phyloP scores from a whole-genome alignment of 305 asterid genomes.

The Rubia balearica region DNA sequence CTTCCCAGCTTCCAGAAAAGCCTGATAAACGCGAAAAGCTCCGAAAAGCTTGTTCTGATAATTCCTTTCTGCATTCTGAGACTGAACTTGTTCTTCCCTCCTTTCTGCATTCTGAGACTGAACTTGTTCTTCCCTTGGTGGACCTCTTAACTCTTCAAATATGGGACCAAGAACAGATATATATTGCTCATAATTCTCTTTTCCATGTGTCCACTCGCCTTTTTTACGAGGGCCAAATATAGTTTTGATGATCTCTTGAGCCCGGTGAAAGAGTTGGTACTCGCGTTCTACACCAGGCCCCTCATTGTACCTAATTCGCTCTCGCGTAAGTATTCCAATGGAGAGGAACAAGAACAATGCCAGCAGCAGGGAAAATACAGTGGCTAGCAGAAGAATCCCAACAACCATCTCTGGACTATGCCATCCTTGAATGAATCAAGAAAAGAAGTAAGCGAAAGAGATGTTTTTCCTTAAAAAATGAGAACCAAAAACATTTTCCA shows the following conservation, averaged over 20 bases:
- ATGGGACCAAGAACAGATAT: background rate
- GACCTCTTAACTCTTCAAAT: slow-evolving; percentile 3
- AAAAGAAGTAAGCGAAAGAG: slow-evolving; percentile 4
- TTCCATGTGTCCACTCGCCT: slow-evolving; percentile 93
- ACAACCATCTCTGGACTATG: slow-evolving; percentile 49
- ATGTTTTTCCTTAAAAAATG: background rate
- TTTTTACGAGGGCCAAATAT: slow-evolving; percentile 88
- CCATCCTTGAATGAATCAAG: slow-evolving; percentile 28
- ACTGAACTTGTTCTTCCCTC: slow-evolving; percentile 19
- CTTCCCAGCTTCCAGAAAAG: slow-evolving; percentile 48
- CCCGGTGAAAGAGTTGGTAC: slow-evolving; percentile 51
- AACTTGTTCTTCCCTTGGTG: slow-evolving; percentile 11
- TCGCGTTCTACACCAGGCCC: slow-evolving; percentile 55
- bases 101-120: slow-evolving; percentile 23
- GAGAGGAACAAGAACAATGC: slow-evolving; percentile 66
- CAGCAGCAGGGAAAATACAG: slow-evolving; percentile 55
- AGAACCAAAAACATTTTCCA: background rate
- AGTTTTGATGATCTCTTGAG: slow-evolving; percentile 67
- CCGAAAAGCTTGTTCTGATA: slow-evolving; percentile 62
- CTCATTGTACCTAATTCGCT: slow-evolving; percentile 83
- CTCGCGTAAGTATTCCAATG: slow-evolving; percentile 63
- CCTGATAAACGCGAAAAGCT: slow-evolving; percentile 73
- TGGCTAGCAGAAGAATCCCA: slow-evolving; percentile 55
- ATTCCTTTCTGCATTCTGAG: slow-evolving; percentile 20
- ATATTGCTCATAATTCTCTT: slow-evolving; percentile 12